phyloP scores from a whole-genome alignment of 2,329 filamentous ascomycete genomes.

The Fusarium tupiense region DNA sequence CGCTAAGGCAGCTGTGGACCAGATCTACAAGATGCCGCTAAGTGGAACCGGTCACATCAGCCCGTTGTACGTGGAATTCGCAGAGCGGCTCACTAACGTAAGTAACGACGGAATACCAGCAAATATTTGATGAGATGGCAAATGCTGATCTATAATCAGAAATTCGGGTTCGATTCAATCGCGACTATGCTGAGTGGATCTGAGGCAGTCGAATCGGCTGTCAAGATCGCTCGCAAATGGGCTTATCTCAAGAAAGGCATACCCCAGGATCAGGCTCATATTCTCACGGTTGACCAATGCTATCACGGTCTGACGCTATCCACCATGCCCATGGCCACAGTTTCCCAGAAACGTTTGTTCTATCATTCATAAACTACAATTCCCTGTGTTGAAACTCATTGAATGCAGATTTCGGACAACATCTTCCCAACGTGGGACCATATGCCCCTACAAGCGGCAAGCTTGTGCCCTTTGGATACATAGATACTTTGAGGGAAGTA shows the following conservation, averaged over 20 bases:
- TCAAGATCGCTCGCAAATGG: neutral
- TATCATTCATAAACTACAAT: neutral
- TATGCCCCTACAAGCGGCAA: neutral
- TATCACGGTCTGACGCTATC: neutral
- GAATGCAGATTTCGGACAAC: neutral
- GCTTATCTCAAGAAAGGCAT: neutral
- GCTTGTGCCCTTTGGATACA: neutral
- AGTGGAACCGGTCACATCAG: neutral
- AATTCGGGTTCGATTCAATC: neutral
- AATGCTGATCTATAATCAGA: neutral
- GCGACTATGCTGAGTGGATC: neutral
- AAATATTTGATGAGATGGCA: too few relatives aligned
- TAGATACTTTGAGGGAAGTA: neutral
- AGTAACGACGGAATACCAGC: neutral
- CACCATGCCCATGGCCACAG: neutral
- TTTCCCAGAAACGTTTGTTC: neutral
- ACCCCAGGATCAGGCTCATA: neutral
- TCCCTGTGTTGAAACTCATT: neutral
- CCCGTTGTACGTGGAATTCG: neutral
- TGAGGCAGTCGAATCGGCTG: neutral
- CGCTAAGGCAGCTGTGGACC: neutral
- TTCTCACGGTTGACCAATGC: neutral
- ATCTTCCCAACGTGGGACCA: neutral
- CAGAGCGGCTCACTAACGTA: neutral
- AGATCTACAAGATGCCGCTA: neutral